Evolutionary conservation across 2,329 filamentous ascomycete genomes (phyloP).

Genomic region (Diaporthe sp.): DNA sequence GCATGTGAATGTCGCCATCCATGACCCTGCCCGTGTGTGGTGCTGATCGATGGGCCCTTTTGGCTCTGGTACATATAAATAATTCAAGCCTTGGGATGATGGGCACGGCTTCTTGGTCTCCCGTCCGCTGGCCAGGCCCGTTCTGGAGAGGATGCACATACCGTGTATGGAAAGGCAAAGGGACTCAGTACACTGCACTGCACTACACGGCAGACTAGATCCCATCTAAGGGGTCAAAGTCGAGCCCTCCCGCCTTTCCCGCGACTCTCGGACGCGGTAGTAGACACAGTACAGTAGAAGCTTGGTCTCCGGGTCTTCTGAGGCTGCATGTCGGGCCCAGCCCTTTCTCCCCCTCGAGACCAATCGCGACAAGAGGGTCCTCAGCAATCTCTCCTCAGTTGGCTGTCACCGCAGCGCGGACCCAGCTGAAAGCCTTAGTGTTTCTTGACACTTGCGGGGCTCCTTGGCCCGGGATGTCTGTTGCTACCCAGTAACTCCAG

Average conservation of each 20-base stretch:
- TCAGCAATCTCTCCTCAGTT: constrained; percentile 23
- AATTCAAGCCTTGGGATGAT: constrained; percentile 1
- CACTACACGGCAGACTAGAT: background rate
- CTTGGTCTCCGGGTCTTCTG: background rate
- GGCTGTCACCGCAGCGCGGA: constrained; percentile 25
- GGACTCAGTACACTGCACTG: background rate
- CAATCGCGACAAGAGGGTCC: constrained; percentile 5
- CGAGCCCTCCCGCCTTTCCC: background rate
- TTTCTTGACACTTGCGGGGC: constrained; percentile 27
- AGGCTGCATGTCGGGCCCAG: background rate
- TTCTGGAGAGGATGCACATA: background rate
- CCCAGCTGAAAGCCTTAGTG: constrained; percentile 32
- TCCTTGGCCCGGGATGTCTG: constrained; percentile 14
- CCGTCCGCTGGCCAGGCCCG: constrained; percentile 13
- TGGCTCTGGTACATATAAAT: background rate
- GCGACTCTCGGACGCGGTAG: background rate
- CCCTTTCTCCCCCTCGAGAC: background rate
- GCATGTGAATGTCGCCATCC: constrained; percentile 29
- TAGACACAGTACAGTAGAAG: background rate
- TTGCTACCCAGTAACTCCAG: constrained; percentile 15
- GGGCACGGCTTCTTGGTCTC: constrained; percentile 14
- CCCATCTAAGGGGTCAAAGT: constrained; percentile 8
- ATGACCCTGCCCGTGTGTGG: background rate
- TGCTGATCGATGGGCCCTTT: background rate
- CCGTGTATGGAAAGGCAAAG: background rate